phyloP scores from a whole-genome alignment of 768 basidiomycete species.

The Mycena olivaceomarginata region DNA sequence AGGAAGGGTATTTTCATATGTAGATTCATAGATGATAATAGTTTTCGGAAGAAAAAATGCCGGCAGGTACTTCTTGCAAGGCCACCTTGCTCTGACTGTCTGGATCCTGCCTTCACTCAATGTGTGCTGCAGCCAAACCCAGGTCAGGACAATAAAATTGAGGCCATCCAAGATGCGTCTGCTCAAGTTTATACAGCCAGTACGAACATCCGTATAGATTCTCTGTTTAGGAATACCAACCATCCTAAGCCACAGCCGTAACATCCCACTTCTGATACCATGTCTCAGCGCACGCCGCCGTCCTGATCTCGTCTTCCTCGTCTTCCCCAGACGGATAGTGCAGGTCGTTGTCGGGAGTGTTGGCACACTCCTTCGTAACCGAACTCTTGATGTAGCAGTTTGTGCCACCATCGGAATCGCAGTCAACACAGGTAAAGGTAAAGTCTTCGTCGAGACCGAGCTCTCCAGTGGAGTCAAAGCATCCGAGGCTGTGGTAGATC shows the following conservation, averaged over 20 bases:
- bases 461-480: background rate
- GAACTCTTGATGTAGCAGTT: slow-evolving; percentile 7
- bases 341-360: slow-evolving; percentile 4
- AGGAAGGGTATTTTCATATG: no score
- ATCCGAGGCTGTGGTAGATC: slow-evolving; percentile 5
- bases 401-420: background rate
- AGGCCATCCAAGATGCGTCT: no score
- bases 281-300: background rate
- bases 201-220: no score
- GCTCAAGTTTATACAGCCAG: background rate
- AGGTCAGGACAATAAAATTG: no score
- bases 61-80: no score
- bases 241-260: background rate
- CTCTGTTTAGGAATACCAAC: background rate
- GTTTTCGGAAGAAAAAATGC: no score
- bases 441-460: slow-evolving; percentile 1
- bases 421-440: background rate
- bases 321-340: slow-evolving; percentile 7
- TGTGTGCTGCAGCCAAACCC: no score
- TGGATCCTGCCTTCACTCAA: no score
- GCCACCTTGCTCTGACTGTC: no score
- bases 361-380: slow-evolving; percentile 12
- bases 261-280: slow-evolving; percentile 13
- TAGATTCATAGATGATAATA: no score
- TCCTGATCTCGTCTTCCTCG: slow-evolving; percentile 6